phyloP scores from a whole-genome alignment of 176 grass and related monocot species.

The Alloteropsis semialata region DNA sequence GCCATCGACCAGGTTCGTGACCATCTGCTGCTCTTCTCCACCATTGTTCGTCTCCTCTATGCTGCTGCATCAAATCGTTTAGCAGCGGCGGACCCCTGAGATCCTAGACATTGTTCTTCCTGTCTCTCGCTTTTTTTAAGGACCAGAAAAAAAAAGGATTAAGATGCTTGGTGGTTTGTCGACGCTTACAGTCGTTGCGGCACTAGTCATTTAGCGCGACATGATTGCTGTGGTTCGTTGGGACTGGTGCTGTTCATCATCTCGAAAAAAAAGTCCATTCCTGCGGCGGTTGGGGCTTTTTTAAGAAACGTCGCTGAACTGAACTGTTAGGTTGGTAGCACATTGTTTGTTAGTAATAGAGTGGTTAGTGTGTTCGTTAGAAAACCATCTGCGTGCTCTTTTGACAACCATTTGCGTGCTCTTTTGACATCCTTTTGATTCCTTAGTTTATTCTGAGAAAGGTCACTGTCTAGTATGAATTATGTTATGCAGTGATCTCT shows the following conservation, averaged over 20 bases:
- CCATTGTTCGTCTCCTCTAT: neutral
- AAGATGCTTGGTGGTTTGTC: slow-evolving; percentile 28
- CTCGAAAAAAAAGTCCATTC: slow-evolving; percentile 23
- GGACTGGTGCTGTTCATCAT: slow-evolving; percentile 32
- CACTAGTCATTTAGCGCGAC: slow-evolving; percentile 7
- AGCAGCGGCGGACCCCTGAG: slow-evolving; percentile 12
- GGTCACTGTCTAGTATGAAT: neutral
- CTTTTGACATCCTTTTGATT: slow-evolving; percentile 4
- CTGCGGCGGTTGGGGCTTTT: slow-evolving; percentile 20
- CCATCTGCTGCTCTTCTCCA: neutral
- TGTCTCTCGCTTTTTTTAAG: neutral
- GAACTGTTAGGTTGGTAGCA: slow-evolving; percentile 33
- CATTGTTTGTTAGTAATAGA: slow-evolving; percentile 24
- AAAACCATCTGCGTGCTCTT: neutral
- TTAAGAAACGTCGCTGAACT: slow-evolving; percentile 31
- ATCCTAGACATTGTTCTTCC: slow-evolving; percentile 23
- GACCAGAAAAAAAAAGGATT: neutral
- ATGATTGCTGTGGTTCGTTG: slow-evolving; percentile 46
- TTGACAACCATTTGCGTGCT: neutral
- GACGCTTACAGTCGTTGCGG: slow-evolving; percentile 35
- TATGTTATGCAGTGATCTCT: neutral
- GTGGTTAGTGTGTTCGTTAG: slow-evolving; percentile 31
- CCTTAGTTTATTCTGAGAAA: slow-evolving; percentile 3
- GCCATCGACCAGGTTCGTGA: slow-evolving; percentile 71
- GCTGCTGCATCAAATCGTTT: neutral